These are phyloP conservation scores for Vitis amurensis DNA, from an alignment of 164 flowering plant species.

Conservation along the genomic window DNA sequence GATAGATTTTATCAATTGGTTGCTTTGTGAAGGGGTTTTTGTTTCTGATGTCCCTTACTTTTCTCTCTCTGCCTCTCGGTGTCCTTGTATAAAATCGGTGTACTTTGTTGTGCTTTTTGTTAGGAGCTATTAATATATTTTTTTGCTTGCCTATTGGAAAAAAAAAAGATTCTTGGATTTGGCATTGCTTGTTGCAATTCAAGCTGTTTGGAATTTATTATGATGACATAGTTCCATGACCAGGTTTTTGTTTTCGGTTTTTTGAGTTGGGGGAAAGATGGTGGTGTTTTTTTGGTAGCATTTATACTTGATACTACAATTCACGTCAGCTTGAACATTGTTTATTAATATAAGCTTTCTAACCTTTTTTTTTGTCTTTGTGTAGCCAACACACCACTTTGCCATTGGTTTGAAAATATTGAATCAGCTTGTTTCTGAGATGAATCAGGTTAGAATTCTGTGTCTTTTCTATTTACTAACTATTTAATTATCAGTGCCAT, in stretches of 20 bases:
- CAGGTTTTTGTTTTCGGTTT: background rate
- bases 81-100: too few relatives aligned
- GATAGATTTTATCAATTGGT: too few relatives aligned
- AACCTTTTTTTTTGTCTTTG: background rate
- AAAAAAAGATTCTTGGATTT: too few relatives aligned
- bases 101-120: too few relatives aligned
- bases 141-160: too few relatives aligned
- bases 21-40: too few relatives aligned
- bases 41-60: too few relatives aligned
- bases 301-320: background rate
- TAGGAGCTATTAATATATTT: too few relatives aligned
- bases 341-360: background rate
- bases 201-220: background rate
- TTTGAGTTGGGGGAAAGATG: background rate
- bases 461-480: too few relatives aligned
- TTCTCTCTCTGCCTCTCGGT: too few relatives aligned
- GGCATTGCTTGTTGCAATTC: background rate
- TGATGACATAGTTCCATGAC: background rate
- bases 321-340: background rate
- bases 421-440: slow-evolving; percentile 64
- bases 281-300: too few relatives aligned
- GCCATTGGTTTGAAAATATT: slow-evolving; percentile 64
- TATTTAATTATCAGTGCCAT: too few relatives aligned
- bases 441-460: slow-evolving; percentile 52
- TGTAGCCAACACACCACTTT: slow-evolving; percentile 57